phyloP scores from a whole-genome alignment of 306 rosid species.

The Senna tora region DNA sequence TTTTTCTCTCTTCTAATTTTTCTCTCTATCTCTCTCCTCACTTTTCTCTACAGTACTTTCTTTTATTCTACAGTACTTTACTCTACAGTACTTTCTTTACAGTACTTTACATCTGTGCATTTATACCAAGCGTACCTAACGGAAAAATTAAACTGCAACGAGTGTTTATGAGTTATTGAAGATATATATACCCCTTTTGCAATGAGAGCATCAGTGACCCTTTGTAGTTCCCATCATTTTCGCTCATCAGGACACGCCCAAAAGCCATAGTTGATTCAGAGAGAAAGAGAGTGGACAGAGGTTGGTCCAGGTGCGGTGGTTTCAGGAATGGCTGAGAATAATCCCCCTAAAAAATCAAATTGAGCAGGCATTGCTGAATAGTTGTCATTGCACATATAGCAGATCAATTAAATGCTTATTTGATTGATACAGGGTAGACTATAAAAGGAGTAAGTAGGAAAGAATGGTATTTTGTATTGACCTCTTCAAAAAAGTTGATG shows the following conservation, averaged over 20 bases:
- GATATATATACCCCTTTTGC: slow-evolving; percentile 76
- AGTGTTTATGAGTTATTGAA: slow-evolving; percentile 37
- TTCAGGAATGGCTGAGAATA: slow-evolving; percentile 95
- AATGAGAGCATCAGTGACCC: slow-evolving; percentile 89
- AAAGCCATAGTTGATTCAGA: slow-evolving; percentile 92
- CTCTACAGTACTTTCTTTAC: no score
- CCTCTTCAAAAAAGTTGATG: slow-evolving; percentile 96
- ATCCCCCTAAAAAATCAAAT: slow-evolving; percentile 66
- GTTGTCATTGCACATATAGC: slow-evolving; percentile 35
- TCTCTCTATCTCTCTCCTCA: no score
- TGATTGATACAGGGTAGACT: slow-evolving; percentile 40
- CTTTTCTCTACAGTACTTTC: no score
- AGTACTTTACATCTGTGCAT: no score
- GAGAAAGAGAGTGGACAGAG: slow-evolving; percentile 83
- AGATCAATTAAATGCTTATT: slow-evolving; percentile 30
- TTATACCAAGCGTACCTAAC: no score
- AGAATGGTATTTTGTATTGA: slow-evolving; percentile 51
- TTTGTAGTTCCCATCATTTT: slow-evolving; percentile 92
- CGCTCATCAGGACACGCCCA: slow-evolving; percentile 84
- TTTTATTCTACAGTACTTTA: no score
- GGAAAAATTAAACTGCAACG: slow-evolving; percentile 40
- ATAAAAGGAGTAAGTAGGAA: slow-evolving; percentile 37
- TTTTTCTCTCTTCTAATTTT: no score
- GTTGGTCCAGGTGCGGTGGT: slow-evolving; percentile 99
- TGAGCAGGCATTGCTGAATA: not conserved